Base-by-base conservation (phyloP, 2,329 filamentous ascomycete genomes). In the Pseudocercospora cruenta region DNA sequence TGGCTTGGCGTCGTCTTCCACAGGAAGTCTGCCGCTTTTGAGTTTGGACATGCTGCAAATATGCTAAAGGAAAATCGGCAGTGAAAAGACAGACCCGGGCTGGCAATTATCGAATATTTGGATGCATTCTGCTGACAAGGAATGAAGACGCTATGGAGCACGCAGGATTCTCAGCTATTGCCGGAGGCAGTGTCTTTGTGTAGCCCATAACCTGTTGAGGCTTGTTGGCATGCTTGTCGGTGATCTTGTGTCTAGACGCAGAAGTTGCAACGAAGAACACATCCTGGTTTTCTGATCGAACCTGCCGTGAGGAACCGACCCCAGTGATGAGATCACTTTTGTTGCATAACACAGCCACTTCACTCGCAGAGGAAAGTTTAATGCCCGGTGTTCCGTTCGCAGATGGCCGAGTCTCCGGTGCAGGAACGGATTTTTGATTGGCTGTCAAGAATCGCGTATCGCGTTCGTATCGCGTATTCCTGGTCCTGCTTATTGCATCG, bases 1-100 rank as follows among this genome's bases (percentile, higher is more conserved):
- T 22, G 63, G 58, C 58, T 54, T 54, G 51, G 36, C 36, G 26
- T n/a, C 36, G 26, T n/a, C 51, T 8, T 54, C 10, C 24, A 28
- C 51, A 54, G 24, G 24, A 28, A 12, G 14, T 1, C 16, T n/a
- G 21, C 12, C 51, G 22, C 22, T 55, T 33, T 26, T 33, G 24
- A 31, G 22, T 55, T 55, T 3, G 22, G 22, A n/a, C 51, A 55
- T 55, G 51, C 24, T 55, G 51, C 26, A 19, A 24, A 53, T 14
- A 14, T 22, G 12, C 47, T 14, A 54, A 14, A 24, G 16, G 2
- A 8, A n/a, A 9, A 1, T 55, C 3, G 2, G 5, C 26, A 19
- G 8, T 14, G 4, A 19, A 55, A 55, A 28, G 51, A 55, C 10
- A n/a, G 51, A 16, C 22, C 26, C 26, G 22, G 47, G 47, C 47